Evolutionary conservation across 164 flowering plant species (phyloP), one percentile per base, ranked within the genome.

Genomic region (Echeveria elegans): DNA sequence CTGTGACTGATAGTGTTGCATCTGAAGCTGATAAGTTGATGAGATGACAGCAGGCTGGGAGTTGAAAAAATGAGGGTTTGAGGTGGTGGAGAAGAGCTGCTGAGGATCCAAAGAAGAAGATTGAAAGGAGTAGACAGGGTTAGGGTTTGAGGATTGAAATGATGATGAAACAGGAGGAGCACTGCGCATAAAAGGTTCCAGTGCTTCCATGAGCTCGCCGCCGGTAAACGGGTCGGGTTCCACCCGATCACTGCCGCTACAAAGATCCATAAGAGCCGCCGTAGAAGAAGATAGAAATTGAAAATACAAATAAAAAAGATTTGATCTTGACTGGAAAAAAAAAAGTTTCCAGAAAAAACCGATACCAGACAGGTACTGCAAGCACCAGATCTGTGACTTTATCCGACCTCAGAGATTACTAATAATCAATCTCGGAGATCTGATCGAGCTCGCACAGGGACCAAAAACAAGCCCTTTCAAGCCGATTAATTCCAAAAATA

Each of bases 181-280:
- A 81, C 88, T 64, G 68, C 88, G 86, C 71, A 90, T 85, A 87
- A 88, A 93, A 90, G 98, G 97, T 70, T 77, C 84, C 70, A 93
- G 90, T 75, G 96, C 98, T 77, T 83, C 86, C 98, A 93, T 93
- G 1, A 93, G 73, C 73, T 92, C 98, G 63, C 79, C 89, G 38
- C 64, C 64, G 2, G 81, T 81, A 30, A 69, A 72, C 9, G 72
- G 70, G 34, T 63, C 79, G 48, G 79, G 32, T 77, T 83, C 30
- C 68, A 80, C 61, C 80, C 79, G 68, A 75, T 80, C 75, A 72
- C 74, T 80, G 11, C 18, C n/a, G 79, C 64, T 28, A 30, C 31
- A 7, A 38, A 61, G 31, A 29, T 61, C 64, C n/a, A 36, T 61
- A 50, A 78, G 68, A 9, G 64, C 37, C 38, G 64, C 64, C 64